Conservation (phyloP, 495 filamentous ascomycete genomes). For the Lophiostoma macrostomum region DNA sequence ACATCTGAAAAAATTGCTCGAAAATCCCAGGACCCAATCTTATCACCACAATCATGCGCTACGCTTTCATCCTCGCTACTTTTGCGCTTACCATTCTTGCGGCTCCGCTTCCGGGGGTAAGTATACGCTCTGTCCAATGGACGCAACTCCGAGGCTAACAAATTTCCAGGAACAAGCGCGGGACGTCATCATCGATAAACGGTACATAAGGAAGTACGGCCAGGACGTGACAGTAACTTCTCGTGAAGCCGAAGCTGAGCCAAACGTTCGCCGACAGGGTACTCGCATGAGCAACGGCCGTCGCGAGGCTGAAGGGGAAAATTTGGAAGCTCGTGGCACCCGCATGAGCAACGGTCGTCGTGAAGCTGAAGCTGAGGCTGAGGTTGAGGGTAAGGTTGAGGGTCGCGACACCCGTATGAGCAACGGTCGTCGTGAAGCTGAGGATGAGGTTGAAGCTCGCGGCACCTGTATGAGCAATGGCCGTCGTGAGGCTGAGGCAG, state of each 20-base stretch:
- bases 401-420: too few relatives aligned
- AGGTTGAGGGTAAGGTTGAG: too few relatives aligned
- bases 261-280: neutral
- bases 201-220: conserved; percentile 1
- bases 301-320: conserved; percentile 2
- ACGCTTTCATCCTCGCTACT: neutral
- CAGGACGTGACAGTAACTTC: neutral
- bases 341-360: too few relatives aligned
- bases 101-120: conserved; percentile 1
- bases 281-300: neutral
- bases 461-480: too few relatives aligned
- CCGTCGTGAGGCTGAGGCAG: too few relatives aligned
- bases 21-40: neutral
- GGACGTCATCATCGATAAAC: neutral
- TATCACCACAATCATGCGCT: neutral
- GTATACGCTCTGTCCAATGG: neutral
- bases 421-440: too few relatives aligned
- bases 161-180: neutral
- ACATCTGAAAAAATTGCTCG: neutral
- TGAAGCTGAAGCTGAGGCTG: too few relatives aligned
- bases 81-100: neutral
- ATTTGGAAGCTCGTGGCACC: too few relatives aligned
- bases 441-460: too few relatives aligned
- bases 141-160: neutral
- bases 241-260: neutral